These are phyloP conservation scores for Isabelozyma gotoi DNA, from an alignment of 805 yeast species.

Conservation along the genomic window DNA sequence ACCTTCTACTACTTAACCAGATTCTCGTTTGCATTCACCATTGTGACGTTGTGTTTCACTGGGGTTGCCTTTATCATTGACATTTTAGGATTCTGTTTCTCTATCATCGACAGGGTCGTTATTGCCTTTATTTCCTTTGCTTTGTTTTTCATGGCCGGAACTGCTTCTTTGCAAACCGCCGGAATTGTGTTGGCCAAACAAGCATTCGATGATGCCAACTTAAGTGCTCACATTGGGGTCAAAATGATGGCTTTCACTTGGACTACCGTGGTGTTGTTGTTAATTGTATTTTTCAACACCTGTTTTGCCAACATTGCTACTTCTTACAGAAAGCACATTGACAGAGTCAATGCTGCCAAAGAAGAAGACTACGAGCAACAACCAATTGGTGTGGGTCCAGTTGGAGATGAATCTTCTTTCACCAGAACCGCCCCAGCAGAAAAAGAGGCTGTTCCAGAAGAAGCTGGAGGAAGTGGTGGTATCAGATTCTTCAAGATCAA, in stretches of 20 bases:
- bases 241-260: slow-evolving; percentile 63
- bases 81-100: slow-evolving; percentile 56
- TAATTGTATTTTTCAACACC: slow-evolving; percentile 50
- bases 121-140: slow-evolving; percentile 53
- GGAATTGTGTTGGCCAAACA: slow-evolving; percentile 71
- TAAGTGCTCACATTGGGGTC: slow-evolving; percentile 52
- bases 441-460: slow-evolving; percentile 21
- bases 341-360: slow-evolving; percentile 25
- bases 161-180: slow-evolving; percentile 74
- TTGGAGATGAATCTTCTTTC: slow-evolving; percentile 42
- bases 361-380: slow-evolving; percentile 19
- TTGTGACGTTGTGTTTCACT: slow-evolving; percentile 59
- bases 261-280: slow-evolving; percentile 61
- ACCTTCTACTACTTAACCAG: slow-evolving; percentile 64
- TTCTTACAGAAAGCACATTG: slow-evolving; percentile 53
- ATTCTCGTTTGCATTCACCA: slow-evolving; percentile 61
- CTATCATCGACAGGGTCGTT: slow-evolving; percentile 52
- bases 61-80: slow-evolving; percentile 61
- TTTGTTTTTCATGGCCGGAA: slow-evolving; percentile 55
- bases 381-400: slow-evolving; percentile 21
- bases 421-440: slow-evolving; percentile 35
- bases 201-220: slow-evolving; percentile 54
- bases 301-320: slow-evolving; percentile 50
- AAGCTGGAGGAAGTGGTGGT: slow-evolving; percentile 52
- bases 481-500: slow-evolving; percentile 77